A percentile compares a stretch with the other conserved stretches of the same genome.
Conservation (phyloP, 257 asterid species). For the Gentiana macrophylla region DNA sequence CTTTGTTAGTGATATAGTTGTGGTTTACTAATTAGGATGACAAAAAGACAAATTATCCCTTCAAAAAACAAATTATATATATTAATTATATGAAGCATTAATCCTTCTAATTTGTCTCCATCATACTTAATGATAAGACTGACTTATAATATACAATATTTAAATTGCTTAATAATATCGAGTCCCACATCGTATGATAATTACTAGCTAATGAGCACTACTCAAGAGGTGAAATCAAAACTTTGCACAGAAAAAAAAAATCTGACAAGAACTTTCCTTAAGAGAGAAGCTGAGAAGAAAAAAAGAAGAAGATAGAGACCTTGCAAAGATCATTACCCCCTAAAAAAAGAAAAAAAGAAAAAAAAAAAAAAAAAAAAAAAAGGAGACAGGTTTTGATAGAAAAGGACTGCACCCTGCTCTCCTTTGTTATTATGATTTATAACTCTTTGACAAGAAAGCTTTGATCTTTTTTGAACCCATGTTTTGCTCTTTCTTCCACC, state of each 20-base stretch:
- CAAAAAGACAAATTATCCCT: too few relatives aligned
- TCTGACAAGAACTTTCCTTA: conserved; percentile 37
- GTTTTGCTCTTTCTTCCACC: conserved; percentile 2
- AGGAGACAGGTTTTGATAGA: conserved; percentile 11
- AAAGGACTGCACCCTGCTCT: conserved; percentile 18
- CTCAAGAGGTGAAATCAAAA: conserved; percentile 16
- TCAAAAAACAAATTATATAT: too few relatives aligned
- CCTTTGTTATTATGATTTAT: conserved; percentile 14
- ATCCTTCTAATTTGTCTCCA: too few relatives aligned
- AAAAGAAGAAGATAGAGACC: conserved; percentile 29
- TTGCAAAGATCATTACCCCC: conserved; percentile 3
- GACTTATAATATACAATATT: too few relatives aligned
- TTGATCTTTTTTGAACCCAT: conserved; percentile 21
- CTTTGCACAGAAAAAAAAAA: conserved; percentile 30
- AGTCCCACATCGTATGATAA: conserved; percentile 24
- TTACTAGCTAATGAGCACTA: conserved; percentile 7
- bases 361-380: conserved; percentile 11
- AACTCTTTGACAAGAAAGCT: conserved; percentile 35
- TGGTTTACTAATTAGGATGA: too few relatives aligned
- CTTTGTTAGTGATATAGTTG: too few relatives aligned
- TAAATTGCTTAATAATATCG: conserved; percentile 6
- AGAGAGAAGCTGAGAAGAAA: conserved; percentile 25
- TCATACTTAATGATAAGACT: too few relatives aligned
- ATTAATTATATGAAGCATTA: too few relatives aligned
- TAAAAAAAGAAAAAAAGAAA: conserved; percentile 13